Percentiles rank a stretch among this genome's conserved stretches.
phyloP scores from a whole-genome alignment of 2,329 filamentous ascomycete genomes.

The Helminthosporium solani region DNA sequence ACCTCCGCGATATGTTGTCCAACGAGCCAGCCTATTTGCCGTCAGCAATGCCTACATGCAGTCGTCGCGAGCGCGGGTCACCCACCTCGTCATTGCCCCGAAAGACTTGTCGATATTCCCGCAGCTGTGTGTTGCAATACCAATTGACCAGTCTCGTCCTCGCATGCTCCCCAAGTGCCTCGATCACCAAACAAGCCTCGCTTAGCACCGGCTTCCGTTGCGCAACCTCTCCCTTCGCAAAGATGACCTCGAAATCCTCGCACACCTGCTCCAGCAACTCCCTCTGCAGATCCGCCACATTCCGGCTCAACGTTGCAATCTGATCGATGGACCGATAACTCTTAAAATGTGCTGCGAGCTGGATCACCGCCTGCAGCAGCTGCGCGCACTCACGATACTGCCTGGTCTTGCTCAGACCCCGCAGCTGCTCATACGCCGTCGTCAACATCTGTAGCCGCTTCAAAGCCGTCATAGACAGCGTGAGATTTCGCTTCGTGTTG shows the following conservation, averaged over 20 bases:
- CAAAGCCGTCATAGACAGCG: slow-evolving; percentile 94
- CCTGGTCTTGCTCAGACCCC: slow-evolving; percentile 75
- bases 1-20: slow-evolving; percentile 93
- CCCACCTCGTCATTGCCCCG: slow-evolving; percentile 80
- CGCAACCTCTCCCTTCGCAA: slow-evolving; percentile 81
- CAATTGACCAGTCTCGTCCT: slow-evolving; percentile 81
- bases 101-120: slow-evolving; percentile 95
- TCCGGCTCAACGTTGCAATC: slow-evolving; percentile 88
- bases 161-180: slow-evolving; percentile 87
- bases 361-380: slow-evolving; percentile 88
- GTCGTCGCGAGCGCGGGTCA: slow-evolving; percentile 1
- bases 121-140: slow-evolving; percentile 96
- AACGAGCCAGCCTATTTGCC: slow-evolving; percentile 69
- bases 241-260: slow-evolving; percentile 95
- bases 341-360: slow-evolving; percentile 98
- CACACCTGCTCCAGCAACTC: slow-evolving; percentile 97
- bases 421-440: slow-evolving; percentile 95
- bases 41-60: slow-evolving; percentile 16
- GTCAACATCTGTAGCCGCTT: slow-evolving; percentile 98
- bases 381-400: slow-evolving; percentile 96
- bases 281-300: slow-evolving; percentile 88
- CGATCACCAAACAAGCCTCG: slow-evolving; percentile 91
- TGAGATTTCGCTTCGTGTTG: slow-evolving; percentile 93
- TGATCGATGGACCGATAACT: slow-evolving; percentile 97
- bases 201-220: slow-evolving; percentile 69